phyloP scores from a whole-genome alignment of 306 rosid genomes.

The Rosa multiflora region DNA sequence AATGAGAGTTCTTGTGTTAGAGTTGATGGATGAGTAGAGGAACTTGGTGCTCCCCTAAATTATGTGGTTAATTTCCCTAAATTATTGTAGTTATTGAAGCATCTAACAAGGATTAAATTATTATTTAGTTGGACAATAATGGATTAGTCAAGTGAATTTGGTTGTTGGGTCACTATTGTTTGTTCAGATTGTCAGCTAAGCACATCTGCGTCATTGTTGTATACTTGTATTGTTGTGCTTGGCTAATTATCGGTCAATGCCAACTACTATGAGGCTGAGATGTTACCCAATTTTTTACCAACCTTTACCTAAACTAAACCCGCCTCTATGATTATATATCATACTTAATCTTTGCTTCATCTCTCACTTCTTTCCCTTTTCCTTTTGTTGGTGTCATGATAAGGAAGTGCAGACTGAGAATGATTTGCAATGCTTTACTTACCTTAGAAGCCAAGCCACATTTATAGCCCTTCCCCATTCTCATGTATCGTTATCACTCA shows the following conservation, averaged over 20 bases:
- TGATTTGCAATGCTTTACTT: conserved; percentile 39
- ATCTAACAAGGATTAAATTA: neutral
- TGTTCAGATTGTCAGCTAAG: conserved; percentile 3
- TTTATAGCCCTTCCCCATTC: conserved; percentile 18
- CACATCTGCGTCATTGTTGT: conserved; percentile 16
- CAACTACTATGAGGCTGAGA: conserved; percentile 46
- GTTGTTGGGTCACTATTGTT: conserved; percentile 22
- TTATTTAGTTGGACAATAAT: conserved; percentile 6
- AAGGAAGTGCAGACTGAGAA: neutral
- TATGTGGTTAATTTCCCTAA: neutral
- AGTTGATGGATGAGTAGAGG: neutral
- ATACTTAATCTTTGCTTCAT: conserved; percentile 1
- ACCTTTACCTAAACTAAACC: conserved; percentile 33
- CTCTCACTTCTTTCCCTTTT: neutral
- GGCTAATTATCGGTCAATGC: conserved; percentile 28
- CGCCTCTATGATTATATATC: conserved; percentile 25
- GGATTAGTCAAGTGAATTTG: neutral
- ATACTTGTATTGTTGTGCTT: neutral
- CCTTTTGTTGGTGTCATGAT: conserved; percentile 17
- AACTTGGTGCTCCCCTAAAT: neutral
- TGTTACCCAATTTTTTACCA: conserved; percentile 41
- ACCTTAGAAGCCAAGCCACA: conserved; percentile 67
- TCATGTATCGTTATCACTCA: conserved; percentile 14
- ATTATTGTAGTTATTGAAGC: neutral
- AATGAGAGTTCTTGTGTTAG: neutral